A percentile compares a stretch with the other conserved stretches of the same genome.
Evolutionary conservation across 129 eudicot genomes (phyloP).

Genomic region (Artemisia argyi): DNA sequence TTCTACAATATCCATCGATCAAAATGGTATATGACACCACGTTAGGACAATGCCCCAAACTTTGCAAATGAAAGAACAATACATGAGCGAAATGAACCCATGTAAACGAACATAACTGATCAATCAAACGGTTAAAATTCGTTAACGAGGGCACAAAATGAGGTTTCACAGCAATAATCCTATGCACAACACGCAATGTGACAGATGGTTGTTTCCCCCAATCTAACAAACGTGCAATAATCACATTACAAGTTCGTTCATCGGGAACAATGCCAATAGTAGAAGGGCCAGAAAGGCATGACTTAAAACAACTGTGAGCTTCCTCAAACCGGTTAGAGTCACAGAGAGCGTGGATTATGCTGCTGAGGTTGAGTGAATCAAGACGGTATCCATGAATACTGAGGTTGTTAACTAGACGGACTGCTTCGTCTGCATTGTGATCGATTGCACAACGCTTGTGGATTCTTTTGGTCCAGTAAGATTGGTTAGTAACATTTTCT

Average conservation of each 20-base stretch:
- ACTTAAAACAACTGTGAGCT: conserved; percentile 58
- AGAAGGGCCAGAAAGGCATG: conserved; percentile 22
- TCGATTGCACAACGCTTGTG: conserved; percentile 62
- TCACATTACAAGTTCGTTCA: conserved; percentile 83
- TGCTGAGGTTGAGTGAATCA: conserved; percentile 62
- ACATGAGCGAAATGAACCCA: conserved; percentile 40
- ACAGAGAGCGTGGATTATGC: conserved; percentile 74
- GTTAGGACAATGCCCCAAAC: conserved; percentile 64
- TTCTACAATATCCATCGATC: no score
- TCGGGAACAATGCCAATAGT: conserved; percentile 44
- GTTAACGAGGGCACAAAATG: conserved; percentile 66
- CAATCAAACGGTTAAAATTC: conserved; percentile 76
- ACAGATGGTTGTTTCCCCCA: conserved; percentile 35
- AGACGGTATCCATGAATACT: conserved; percentile 53
- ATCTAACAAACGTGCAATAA: conserved; percentile 63
- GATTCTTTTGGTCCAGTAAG: conserved; percentile 58
- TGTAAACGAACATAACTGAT: conserved; percentile 49
- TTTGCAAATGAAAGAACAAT: conserved; percentile 54
- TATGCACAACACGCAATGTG: conserved; percentile 46
- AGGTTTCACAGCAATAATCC: conserved; percentile 45
- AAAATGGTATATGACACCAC: conserved; percentile 45
- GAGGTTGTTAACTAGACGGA: conserved; percentile 51
- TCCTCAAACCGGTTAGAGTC: conserved; percentile 52
- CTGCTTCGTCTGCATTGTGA: conserved; percentile 57
- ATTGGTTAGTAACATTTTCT: conserved; percentile 37